A percentile compares a stretch with the other conserved stretches of the same genome.
phyloP scores from a whole-genome alignment of 371 early-diverging fungal species.

The Apophysomyces ossiformis region DNA sequence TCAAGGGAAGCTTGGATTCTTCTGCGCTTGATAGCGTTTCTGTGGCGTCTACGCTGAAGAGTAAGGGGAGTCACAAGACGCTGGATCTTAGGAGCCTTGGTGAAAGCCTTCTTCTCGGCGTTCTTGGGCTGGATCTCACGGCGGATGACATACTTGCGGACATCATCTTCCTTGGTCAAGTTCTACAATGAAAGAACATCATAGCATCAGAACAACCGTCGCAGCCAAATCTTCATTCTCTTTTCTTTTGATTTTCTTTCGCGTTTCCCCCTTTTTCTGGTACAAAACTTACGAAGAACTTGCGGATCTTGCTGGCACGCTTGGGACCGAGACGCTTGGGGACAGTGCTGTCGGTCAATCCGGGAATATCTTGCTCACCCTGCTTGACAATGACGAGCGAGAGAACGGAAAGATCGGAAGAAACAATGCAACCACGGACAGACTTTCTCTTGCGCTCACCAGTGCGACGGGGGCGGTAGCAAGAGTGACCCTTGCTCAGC shows the following conservation, averaged over 20 bases:
- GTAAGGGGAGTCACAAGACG: slow-evolving; percentile 96
- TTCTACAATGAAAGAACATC: slow-evolving; percentile 36
- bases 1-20: slow-evolving; percentile 81
- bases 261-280: neutral
- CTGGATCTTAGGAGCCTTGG: slow-evolving; percentile 98
- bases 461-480: slow-evolving; percentile 98
- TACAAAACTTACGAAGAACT: slow-evolving; percentile 83
- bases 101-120: slow-evolving; percentile 87
- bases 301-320: slow-evolving; percentile 98
- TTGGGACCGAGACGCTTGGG: slow-evolving; percentile 99
- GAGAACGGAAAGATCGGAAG: slow-evolving; percentile 93
- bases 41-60: slow-evolving; percentile 93
- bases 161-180: slow-evolving; percentile 96
- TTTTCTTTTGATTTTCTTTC: neutral
- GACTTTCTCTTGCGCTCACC: slow-evolving; percentile 99
- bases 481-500: slow-evolving; percentile 98
- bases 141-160: slow-evolving; percentile 98
- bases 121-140: slow-evolving; percentile 93
- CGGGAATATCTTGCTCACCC: slow-evolving; percentile 95
- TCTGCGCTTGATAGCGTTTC: slow-evolving; percentile 84
- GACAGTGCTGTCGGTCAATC: slow-evolving; percentile 93
- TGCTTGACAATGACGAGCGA: slow-evolving; percentile 96
- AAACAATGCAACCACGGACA: slow-evolving; percentile 99
- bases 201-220: neutral
- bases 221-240: too few species aligned